Conservation (phyloP, 73 alveolate genomes). For the Blepharisma japonicum region DNA sequence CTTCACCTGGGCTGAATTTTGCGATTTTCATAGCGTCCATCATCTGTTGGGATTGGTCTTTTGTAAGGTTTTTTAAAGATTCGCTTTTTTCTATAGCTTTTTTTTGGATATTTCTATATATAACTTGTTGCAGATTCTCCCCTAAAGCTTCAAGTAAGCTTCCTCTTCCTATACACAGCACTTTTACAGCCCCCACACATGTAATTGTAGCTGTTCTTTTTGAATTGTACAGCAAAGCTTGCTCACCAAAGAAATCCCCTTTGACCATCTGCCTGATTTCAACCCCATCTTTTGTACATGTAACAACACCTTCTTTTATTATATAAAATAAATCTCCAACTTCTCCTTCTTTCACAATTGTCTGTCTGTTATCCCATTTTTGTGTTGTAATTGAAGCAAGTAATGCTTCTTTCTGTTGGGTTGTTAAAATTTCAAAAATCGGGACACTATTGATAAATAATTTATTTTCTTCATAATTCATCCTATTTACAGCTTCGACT, state of each 20-base stretch:
- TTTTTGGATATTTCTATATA: conserved; percentile 22
- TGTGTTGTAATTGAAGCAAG: neutral
- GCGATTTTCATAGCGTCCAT: neutral
- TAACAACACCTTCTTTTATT: conserved; percentile 65
- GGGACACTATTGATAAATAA: conserved; percentile 38
- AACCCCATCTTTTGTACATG: conserved; percentile 49
- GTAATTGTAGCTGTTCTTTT: conserved; percentile 38
- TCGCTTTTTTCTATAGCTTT: conserved; percentile 7
- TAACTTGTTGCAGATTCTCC: conserved; percentile 1
- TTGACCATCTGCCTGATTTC: conserved; percentile 51
- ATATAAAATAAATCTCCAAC: conserved; percentile 74
- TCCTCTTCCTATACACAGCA: conserved; percentile 5
- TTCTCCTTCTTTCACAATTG: conserved; percentile 78
- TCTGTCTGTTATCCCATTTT: conserved; percentile 37
- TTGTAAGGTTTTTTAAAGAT: neutral
- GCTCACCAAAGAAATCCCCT: conserved; percentile 58
- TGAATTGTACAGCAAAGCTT: conserved; percentile 45
- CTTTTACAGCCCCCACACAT: conserved; percentile 26
- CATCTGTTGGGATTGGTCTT: neutral
- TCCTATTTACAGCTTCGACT: conserved; percentile 39
- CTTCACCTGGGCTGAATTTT: conserved; percentile 2
- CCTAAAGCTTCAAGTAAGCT: neutral
- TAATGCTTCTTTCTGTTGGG: neutral
- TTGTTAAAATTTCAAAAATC: conserved; percentile 12
- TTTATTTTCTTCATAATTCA: conserved; percentile 38